phyloP scores from a whole-genome alignment of 1,284 basidiomycete species.

The Cerioporus squamosus region DNA sequence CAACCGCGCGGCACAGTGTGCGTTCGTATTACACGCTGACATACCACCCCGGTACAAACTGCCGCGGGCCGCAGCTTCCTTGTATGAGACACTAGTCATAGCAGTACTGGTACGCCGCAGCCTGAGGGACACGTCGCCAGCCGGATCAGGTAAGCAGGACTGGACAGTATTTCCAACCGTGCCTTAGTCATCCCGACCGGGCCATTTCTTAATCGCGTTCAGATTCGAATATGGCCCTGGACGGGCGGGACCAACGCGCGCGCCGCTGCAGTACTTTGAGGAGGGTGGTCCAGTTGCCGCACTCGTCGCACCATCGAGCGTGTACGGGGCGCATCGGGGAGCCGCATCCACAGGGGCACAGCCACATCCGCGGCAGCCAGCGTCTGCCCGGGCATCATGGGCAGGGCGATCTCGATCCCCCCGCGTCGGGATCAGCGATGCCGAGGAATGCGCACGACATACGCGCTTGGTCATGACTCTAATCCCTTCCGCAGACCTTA shows the following conservation, averaged over 20 bases:
- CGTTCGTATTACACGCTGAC: too few relatives aligned
- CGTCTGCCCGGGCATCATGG: conserved; percentile 8
- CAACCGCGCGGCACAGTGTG: too few relatives aligned
- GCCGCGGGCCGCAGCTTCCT: too few relatives aligned
- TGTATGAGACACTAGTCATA: too few relatives aligned
- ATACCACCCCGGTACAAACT: too few relatives aligned
- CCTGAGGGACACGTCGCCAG: too few relatives aligned
- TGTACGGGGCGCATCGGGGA: background rate
- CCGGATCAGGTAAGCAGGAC: conserved; percentile 11
- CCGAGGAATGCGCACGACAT: conserved; percentile 15
- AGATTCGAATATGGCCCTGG: too few relatives aligned
- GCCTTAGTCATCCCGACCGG: background rate
- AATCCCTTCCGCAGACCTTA: background rate
- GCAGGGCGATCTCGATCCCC: conserved; percentile 1
- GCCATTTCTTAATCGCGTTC: background rate
- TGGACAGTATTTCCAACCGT: background rate
- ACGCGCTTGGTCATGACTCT: background rate
- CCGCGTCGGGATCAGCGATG: conserved; percentile 4
- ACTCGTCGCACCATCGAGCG: too few relatives aligned
- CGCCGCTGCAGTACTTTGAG: too few relatives aligned
- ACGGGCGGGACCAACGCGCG: too few relatives aligned
- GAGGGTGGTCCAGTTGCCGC: too few relatives aligned
- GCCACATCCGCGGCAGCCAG: conserved; percentile 10
- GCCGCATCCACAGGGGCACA: conserved; percentile 1
- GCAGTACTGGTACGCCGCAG: too few relatives aligned